These are phyloP conservation scores for Cystobasidium sp. DNA, from an alignment of 1,284 basidiomycete genomes.

Conservation along the genomic window DNA sequence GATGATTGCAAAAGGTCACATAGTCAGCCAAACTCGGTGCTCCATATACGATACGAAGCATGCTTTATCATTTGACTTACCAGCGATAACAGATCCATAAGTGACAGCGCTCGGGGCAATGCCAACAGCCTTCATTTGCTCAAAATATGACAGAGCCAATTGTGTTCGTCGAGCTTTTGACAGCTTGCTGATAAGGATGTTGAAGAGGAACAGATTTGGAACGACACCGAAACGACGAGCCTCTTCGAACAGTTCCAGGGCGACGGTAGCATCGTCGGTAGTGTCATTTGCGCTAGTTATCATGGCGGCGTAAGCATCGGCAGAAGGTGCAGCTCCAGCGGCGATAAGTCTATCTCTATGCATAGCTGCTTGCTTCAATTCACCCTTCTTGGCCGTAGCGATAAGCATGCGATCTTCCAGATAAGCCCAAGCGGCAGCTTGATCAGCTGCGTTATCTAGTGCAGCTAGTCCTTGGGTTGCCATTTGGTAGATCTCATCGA, in stretches of 20 bases:
- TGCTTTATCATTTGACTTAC: constrained; percentile 57
- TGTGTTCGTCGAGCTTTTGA: constrained; percentile 91
- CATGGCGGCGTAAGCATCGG: constrained; percentile 88
- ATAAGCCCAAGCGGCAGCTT: constrained; percentile 68
- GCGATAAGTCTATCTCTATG: constrained; percentile 79
- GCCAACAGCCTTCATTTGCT: constrained; percentile 68
- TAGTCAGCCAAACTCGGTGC: neutral
- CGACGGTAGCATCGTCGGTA: constrained; percentile 87
- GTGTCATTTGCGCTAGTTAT: constrained; percentile 86
- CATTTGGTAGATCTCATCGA: constrained; percentile 70
- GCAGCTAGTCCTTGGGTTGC: constrained; percentile 67
- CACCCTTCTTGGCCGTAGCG: constrained; percentile 76
- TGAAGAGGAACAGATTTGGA: constrained; percentile 86
- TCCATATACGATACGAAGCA: no score
- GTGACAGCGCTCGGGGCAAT: constrained; percentile 82
- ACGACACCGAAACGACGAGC: constrained; percentile 69
- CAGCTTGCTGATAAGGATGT: constrained; percentile 93
- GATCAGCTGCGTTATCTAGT: constrained; percentile 54
- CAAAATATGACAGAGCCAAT: constrained; percentile 80
- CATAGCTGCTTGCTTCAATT: constrained; percentile 75
- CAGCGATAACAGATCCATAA: constrained; percentile 83
- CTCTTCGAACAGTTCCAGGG: constrained; percentile 81
- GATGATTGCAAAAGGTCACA: neutral
- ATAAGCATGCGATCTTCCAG: constrained; percentile 89
- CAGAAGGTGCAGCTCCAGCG: constrained; percentile 75